Evolutionary conservation across 2,329 filamentous ascomycete species (phyloP), one percentile per base, ranked within the genome.

Genomic region (Zymoseptoria tritici): DNA sequence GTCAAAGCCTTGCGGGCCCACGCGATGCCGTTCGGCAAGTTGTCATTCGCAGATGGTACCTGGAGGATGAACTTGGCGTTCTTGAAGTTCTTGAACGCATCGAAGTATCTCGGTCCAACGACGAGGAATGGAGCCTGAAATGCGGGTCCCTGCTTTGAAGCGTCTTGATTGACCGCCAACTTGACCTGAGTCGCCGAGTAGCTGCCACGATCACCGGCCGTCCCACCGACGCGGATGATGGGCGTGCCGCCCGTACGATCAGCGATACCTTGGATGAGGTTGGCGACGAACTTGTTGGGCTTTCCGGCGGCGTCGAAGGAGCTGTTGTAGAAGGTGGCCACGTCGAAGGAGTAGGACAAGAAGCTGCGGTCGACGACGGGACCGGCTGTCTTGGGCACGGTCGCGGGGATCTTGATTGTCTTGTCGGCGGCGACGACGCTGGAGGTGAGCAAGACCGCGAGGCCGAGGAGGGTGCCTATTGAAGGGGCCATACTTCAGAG

Each of bases 301-400:
- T 56, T 57, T 24, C 55, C 55, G 13, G 29, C 49, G 20, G 52
- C 56, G 42, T 58, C 54, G 36, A 61, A 55, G 31, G 59, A 57
- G 29, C 56, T 52, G 56, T 52, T 58, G 56, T 61, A 58, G 52
- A 61, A 61, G 19, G 59, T 58, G 4, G 59, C 50, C 5, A 52
- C 46, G 49, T 60, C 59, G 24, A 60, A 60, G 9, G 59, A 52
- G 8, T 58, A 46, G 9, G 42, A 56, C 8, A 53, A 21, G 49
- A 60, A 60, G 52, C 22, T 26, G 13, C 22, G 52, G 19, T 53
- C 52, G 24, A 53, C 52, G 9, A 24, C 22, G 3, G 22, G 20
- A 22, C 52, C 52, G 22, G 52, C 52, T 31, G 16, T 29, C 3
- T 20, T 22, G 52, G 52, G 52, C 1, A 53, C 52, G 24, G 52